Percentiles rank a stretch among this genome's conserved stretches.
Evolutionary conservation across 768 basidiomycete species (phyloP).

Genomic region (Chiua virens): DNA sequence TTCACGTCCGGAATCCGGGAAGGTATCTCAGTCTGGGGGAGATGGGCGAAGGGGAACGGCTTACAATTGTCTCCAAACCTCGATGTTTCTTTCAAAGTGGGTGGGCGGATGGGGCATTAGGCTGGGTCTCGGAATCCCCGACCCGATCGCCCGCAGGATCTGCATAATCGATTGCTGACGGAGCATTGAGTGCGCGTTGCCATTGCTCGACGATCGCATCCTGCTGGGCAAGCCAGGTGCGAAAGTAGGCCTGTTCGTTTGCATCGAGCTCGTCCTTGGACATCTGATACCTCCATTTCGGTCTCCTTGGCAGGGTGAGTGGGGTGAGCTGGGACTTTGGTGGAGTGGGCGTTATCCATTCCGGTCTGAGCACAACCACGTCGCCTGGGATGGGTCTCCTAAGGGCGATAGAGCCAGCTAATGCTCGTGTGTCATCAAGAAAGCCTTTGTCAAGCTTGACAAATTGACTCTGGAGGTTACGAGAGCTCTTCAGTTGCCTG

Average conservation of each 20-base stretch:
- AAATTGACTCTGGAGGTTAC: conserved; percentile 70
- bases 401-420: conserved; percentile 56
- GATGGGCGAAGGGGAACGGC: conserved; percentile 28
- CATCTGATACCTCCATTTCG: conserved; percentile 87
- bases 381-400: conserved; percentile 53
- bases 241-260: conserved; percentile 86
- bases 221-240: conserved; percentile 71
- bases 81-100: conserved; percentile 86
- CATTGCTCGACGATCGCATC: conserved; percentile 57
- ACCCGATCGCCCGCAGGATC: conserved; percentile 1
- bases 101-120: conserved; percentile 66
- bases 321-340: neutral
- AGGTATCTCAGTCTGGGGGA: conserved; percentile 3
- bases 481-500: conserved; percentile 42
- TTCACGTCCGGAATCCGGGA: neutral
- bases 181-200: conserved; percentile 32
- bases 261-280: conserved; percentile 85
- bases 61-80: conserved; percentile 93
- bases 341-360: conserved; percentile 3
- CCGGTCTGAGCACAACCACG: conserved; percentile 35
- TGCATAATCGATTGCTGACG: conserved; percentile 1
- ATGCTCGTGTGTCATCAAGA: conserved; percentile 55
- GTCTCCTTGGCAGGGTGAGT: conserved; percentile 54
- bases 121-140: conserved; percentile 15
- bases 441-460: conserved; percentile 58